Evolutionary conservation across 805 yeast species (phyloP).

Genomic region (Kuraishia floccosa): DNA sequence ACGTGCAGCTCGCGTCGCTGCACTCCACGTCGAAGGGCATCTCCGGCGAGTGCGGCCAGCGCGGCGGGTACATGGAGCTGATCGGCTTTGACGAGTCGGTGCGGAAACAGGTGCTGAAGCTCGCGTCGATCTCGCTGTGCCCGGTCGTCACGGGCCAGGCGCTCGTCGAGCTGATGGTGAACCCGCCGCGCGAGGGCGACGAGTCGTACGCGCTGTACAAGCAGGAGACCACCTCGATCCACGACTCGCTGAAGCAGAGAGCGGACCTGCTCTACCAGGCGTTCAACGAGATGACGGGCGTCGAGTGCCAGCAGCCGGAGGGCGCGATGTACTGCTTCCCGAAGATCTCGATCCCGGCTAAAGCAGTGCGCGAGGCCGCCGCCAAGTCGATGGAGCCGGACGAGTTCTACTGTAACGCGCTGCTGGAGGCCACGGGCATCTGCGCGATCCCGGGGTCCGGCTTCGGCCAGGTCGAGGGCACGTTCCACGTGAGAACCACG

Average conservation of each 20-base stretch:
- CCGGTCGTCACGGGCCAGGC: slow-evolving; percentile 96
- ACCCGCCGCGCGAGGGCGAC: slow-evolving; percentile 78
- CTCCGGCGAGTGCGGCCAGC: slow-evolving; percentile 97
- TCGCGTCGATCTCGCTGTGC: slow-evolving; percentile 86
- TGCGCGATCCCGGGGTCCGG: slow-evolving; percentile 98
- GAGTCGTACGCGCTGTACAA: slow-evolving; percentile 60
- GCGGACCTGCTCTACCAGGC: slow-evolving; percentile 58
- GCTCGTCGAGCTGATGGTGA: slow-evolving; percentile 81
- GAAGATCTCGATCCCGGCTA: slow-evolving; percentile 48
- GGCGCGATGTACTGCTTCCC: slow-evolving; percentile 99
- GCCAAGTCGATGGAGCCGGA: slow-evolving; percentile 54
- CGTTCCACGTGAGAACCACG: slow-evolving; percentile 91
- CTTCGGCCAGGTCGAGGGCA: slow-evolving; percentile 85
- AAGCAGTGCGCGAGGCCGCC: slow-evolving; percentile 52
- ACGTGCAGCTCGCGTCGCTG: slow-evolving; percentile 82
- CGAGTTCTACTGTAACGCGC: slow-evolving; percentile 77
- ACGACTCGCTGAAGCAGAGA: slow-evolving; percentile 48
- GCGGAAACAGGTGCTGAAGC: slow-evolving; percentile 60
- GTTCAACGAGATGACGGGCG: slow-evolving; percentile 69
- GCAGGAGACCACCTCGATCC: slow-evolving; percentile 51
- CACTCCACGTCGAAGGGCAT: slow-evolving; percentile 98
- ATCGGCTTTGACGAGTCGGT: slow-evolving; percentile 70
- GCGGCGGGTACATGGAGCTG: slow-evolving; percentile 98
- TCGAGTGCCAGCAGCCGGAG: slow-evolving; percentile 78
- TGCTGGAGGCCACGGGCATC: slow-evolving; percentile 83